Percentiles rank a stretch among this genome's conserved stretches.
Evolutionary conservation across 2,329 filamentous ascomycete genomes (phyloP).

Genomic region (Whalleya microplaca): DNA sequence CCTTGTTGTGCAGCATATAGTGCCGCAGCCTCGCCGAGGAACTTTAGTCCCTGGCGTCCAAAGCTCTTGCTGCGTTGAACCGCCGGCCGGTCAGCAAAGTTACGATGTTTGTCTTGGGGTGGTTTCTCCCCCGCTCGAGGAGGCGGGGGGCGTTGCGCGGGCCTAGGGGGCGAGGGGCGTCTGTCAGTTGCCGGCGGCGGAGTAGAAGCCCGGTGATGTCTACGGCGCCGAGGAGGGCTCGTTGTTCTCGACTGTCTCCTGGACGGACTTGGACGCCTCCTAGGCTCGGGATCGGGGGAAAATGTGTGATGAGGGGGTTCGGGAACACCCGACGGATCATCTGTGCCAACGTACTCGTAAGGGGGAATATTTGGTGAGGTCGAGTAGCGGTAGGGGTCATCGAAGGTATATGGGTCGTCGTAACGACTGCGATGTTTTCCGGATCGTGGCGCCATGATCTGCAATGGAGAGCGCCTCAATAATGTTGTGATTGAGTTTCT

Average conservation of each 20-base stretch:
- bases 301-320: slow-evolving; percentile 20
- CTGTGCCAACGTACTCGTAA: slow-evolving; percentile 38
- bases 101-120: slow-evolving; percentile 14
- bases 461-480: neutral
- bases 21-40: slow-evolving; percentile 35
- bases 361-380: slow-evolving; percentile 22
- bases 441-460: slow-evolving; percentile 32
- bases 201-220: slow-evolving; percentile 15
- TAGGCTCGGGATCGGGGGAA: slow-evolving; percentile 21
- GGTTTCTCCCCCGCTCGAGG: slow-evolving; percentile 10
- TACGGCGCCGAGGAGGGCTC: slow-evolving; percentile 31
- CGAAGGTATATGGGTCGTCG: slow-evolving; percentile 35
- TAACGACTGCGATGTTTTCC: slow-evolving; percentile 29
- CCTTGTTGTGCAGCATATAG: slow-evolving; percentile 34
- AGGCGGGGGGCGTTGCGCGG: slow-evolving; percentile 15
- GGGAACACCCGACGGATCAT: slow-evolving; percentile 23
- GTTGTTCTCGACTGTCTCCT: slow-evolving; percentile 27
- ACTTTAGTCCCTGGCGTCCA: slow-evolving; percentile 33
- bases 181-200: slow-evolving; percentile 6
- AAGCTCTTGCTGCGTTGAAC: slow-evolving; percentile 31
- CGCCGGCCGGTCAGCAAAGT: slow-evolving; percentile 28
- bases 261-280: slow-evolving; percentile 20
- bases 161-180: slow-evolving; percentile 19
- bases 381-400: slow-evolving; percentile 34
- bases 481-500: slow-evolving; percentile 4